These are phyloP conservation scores for Bipolaris zeicola DNA, from an alignment of 2,329 filamentous ascomycete genomes.

Conservation along the genomic window DNA sequence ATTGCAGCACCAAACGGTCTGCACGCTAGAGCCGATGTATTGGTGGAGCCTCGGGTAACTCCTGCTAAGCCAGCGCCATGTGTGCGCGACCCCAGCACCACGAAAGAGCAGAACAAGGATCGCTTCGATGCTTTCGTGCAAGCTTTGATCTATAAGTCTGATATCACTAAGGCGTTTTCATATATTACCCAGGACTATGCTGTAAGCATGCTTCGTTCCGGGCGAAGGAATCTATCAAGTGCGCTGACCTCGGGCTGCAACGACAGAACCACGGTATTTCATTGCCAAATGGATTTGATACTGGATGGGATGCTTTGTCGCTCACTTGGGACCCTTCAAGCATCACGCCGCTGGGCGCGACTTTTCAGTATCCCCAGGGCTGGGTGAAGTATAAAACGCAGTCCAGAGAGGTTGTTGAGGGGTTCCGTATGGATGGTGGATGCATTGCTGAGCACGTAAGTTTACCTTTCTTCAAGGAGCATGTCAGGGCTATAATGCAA, in stretches of 20 bases:
- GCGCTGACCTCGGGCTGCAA: not conserved
- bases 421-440: constrained; percentile 39
- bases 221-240: not conserved
- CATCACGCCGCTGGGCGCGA: constrained; percentile 31
- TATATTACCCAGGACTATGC: constrained; percentile 38
- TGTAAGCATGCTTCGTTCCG: constrained; percentile 13
- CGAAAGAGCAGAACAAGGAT: constrained; percentile 18
- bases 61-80: constrained; percentile 36
- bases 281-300: constrained; percentile 37
- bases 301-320: constrained; percentile 33
- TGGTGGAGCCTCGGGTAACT: constrained; percentile 18
- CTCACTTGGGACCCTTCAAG: constrained; percentile 31
- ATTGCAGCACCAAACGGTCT: not conserved
- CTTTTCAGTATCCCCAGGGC: constrained; percentile 28
- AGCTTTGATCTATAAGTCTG: constrained; percentile 37
- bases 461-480: not conserved
- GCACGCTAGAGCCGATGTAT: not conserved
- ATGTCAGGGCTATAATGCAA: not conserved
- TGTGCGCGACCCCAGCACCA: constrained; percentile 20
- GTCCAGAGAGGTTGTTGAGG: constrained; percentile 37
- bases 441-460: constrained; percentile 44
- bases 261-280: constrained; percentile 39
- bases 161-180: constrained; percentile 38
- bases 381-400: constrained; percentile 35
- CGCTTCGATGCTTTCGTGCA: constrained; percentile 30